Base-by-base conservation (phyloP, 2,329 filamentous ascomycete genomes). In the Rutstroemia sydowiana region DNA sequence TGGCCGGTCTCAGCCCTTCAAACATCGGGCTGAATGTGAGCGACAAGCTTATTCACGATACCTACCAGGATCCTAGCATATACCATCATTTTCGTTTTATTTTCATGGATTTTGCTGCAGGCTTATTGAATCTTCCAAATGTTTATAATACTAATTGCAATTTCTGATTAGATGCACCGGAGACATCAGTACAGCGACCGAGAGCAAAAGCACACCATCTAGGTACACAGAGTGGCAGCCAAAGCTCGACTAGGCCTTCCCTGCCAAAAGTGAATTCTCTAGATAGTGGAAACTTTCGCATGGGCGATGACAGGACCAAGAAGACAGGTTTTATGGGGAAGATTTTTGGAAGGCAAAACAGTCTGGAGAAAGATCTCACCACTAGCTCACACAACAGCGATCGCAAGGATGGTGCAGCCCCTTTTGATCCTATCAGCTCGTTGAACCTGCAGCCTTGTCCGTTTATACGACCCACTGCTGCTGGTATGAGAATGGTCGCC, bases 381-480 rank as follows among this genome's bases (percentile, higher is more conserved):
- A 18, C 18, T 40, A 39, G 3, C 48, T 46, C 23, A 37, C n/a
- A 45, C 42, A 39, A 48, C 30, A 56, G 41, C 28, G 36, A 53
- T 23, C n/a, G n/a, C n/a, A n/a, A n/a, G 34, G 37, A 28, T 56
- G 46, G n/a, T 34, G 31, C 34, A n/a, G 42, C 45, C n/a, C 26
- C 37, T 4, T n/a, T 39, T 31, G 41, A 51, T n/a, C 34, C 48
- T 20, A 13, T 46, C 1, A 23, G 23, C 14, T 31, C 14, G 13
- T 37, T 51, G 30, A 34, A 43, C 14, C 4, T 23, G 6, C 45
- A 45, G 13, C 41, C 48, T 20, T 20, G 41, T 9, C 48, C 48
- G 3, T 51, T 45, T 9, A 46, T 51, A 36, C 41, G 48, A 14
- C 48, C n/a, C n/a, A n/a, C 48, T n/a, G 16, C 30, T 3, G 41